Evolutionary conservation across 2,329 filamentous ascomycete genomes (phyloP).

Genomic region (Cercospora nicotianae): DNA sequence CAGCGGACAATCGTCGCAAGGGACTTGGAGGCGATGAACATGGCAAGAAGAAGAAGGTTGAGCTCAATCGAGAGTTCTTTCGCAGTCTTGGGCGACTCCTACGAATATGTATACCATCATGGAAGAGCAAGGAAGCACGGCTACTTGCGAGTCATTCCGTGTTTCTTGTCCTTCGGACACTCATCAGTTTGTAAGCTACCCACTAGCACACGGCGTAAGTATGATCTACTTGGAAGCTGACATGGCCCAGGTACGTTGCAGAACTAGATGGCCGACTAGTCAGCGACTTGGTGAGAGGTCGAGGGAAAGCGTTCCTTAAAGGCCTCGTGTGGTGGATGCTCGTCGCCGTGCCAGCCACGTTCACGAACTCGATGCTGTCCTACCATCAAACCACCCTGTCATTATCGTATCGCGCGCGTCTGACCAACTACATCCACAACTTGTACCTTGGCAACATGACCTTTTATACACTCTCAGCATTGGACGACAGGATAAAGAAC

Average conservation of each 20-base stretch:
- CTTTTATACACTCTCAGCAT: constrained; percentile 91
- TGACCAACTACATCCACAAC: constrained; percentile 94
- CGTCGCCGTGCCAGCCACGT: constrained; percentile 87
- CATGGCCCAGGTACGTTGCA: constrained; percentile 67
- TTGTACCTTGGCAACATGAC: constrained; percentile 97
- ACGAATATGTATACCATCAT: constrained; percentile 85
- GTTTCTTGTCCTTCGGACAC: constrained; percentile 83
- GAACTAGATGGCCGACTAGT: constrained; percentile 93
- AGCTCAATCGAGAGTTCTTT: constrained; percentile 86
- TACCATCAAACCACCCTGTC: constrained; percentile 96
- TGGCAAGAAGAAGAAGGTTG: constrained; percentile 70
- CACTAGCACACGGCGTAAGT: neutral
- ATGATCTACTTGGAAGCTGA: neutral
- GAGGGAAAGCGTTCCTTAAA: constrained; percentile 83
- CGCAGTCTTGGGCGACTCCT: constrained; percentile 74
- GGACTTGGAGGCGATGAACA: constrained; percentile 39
- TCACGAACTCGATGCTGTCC: constrained; percentile 98
- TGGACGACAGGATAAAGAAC: constrained; percentile 98
- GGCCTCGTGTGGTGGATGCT: constrained; percentile 98
- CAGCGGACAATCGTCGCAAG: constrained; percentile 57
- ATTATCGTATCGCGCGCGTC: constrained; percentile 83
- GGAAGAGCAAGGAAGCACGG: constrained; percentile 82
- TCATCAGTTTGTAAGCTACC: constrained; percentile 75
- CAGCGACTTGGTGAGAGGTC: constrained; percentile 86
- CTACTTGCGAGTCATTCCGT: constrained; percentile 88